Conservation (phyloP, 2,329 filamentous ascomycete genomes). For the Talaromyces atroroseus region DNA sequence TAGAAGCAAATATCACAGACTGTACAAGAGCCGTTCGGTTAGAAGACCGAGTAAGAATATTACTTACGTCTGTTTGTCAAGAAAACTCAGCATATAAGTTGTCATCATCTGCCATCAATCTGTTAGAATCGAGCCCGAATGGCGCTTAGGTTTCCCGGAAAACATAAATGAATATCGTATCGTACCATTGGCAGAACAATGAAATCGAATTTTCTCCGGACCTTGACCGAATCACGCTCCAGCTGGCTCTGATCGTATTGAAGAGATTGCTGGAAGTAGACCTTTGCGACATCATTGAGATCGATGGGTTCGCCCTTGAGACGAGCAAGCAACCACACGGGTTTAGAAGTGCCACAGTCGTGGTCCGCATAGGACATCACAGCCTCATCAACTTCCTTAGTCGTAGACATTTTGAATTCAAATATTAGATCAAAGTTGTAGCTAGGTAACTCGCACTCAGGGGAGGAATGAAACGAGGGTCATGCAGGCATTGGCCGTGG, state of each 20-base stretch:
- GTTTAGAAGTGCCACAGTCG: neutral
- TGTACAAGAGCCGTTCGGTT: too few species aligned
- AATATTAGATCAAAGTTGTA: neutral
- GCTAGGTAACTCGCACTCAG: neutral
- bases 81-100: conserved; percentile 32
- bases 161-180: neutral
- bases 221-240: conserved; percentile 26
- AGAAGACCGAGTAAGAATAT: too few species aligned
- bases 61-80: conserved; percentile 22
- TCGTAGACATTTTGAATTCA: neutral
- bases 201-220: conserved; percentile 33
- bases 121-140: neutral
- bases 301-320: neutral
- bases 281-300: conserved; percentile 3
- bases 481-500: too few species aligned
- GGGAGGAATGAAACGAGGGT: too few species aligned
- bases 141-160: neutral
- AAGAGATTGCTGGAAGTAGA: conserved; percentile 25
- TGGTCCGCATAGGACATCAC: neutral
- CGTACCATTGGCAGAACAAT: conserved; percentile 34
- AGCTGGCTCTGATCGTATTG: conserved; percentile 33
- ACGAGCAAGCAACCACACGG: neutral
- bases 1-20: neutral
- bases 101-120: conserved; percentile 28
- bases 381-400: neutral